Conservation (phyloP, 2,329 filamentous ascomycete species). For the Ceratocystis diversiconidia region DNA sequence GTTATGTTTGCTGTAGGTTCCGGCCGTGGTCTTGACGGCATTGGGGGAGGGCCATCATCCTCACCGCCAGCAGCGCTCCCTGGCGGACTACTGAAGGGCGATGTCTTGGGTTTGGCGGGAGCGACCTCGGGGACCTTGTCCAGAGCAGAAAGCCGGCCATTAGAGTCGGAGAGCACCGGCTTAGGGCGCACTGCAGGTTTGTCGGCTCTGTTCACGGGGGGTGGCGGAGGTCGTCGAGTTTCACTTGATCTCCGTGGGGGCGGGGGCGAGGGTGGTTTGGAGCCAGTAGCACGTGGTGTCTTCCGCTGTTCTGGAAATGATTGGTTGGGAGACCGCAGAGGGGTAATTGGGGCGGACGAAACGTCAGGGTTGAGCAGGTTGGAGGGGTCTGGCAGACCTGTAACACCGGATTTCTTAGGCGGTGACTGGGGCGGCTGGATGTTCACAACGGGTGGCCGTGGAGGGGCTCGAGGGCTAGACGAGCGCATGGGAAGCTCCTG, state of each 20-base stretch:
- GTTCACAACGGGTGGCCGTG: slow-evolving; percentile 47
- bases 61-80: slow-evolving; percentile 39
- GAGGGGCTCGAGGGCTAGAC: slow-evolving; percentile 17
- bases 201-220: slow-evolving; percentile 58
- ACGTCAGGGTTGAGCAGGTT: slow-evolving; percentile 29
- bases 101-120: slow-evolving; percentile 33
- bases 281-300: slow-evolving; percentile 35
- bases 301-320: slow-evolving; percentile 34
- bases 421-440: slow-evolving; percentile 59
- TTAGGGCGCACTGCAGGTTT: slow-evolving; percentile 36
- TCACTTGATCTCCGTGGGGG: slow-evolving; percentile 50
- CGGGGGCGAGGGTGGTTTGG: slow-evolving; percentile 47
- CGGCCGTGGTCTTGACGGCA: slow-evolving; percentile 20
- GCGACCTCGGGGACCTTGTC: slow-evolving; percentile 8
- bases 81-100: slow-evolving; percentile 79
- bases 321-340: slow-evolving; percentile 35
- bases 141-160: slow-evolving; percentile 14
- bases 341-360: slow-evolving; percentile 36
- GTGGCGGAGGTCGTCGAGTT: slow-evolving; percentile 49
- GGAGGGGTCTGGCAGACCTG: slow-evolving; percentile 27
- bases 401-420: slow-evolving; percentile 33
- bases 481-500: slow-evolving; percentile 20
- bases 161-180: slow-evolving; percentile 23
- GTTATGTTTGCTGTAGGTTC: slow-evolving; percentile 7
- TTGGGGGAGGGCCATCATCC: slow-evolving; percentile 23